A percentile compares a stretch with the other conserved stretches of the same genome.
phyloP scores from a whole-genome alignment of 768 basidiomycete genomes.

The Trametes gibbosa region DNA sequence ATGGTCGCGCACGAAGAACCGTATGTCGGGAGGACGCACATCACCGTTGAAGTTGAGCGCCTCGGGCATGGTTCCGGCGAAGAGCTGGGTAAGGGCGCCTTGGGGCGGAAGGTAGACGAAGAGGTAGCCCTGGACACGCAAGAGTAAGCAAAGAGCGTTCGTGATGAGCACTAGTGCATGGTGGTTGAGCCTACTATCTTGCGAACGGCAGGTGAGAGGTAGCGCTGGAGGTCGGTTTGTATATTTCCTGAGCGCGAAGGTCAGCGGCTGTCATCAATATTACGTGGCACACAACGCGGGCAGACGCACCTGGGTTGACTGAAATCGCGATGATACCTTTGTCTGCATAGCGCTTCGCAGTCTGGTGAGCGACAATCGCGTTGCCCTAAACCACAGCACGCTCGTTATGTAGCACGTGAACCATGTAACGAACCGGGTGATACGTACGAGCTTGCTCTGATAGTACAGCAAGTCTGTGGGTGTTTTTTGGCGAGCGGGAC shows the following conservation, averaged over 20 bases:
- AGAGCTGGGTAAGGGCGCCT: constrained; percentile 33
- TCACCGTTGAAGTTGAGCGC: constrained; percentile 39
- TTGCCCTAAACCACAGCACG: constrained; percentile 36
- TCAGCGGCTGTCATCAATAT: constrained; percentile 25
- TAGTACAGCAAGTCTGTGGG: constrained; percentile 21
- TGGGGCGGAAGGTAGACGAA: constrained; percentile 29
- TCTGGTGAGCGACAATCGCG: constrained; percentile 43
- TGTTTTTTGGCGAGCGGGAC: constrained; percentile 21
- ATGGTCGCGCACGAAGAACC: not conserved
- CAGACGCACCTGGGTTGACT: constrained; percentile 43
- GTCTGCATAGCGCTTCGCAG: constrained; percentile 45
- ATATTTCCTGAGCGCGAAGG: constrained; percentile 18
- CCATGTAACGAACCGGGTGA: not conserved
- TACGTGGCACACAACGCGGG: too few species aligned
- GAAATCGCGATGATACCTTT: constrained; percentile 43
- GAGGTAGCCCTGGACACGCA: constrained; percentile 9
- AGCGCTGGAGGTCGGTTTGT: constrained; percentile 15
- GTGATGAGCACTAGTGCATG: too few species aligned
- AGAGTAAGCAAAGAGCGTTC: not conserved
- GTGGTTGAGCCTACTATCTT: constrained; percentile 1
- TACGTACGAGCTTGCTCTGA: constrained; percentile 47
- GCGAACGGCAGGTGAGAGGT: not conserved
- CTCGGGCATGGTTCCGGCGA: constrained; percentile 38
- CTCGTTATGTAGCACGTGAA: not conserved
- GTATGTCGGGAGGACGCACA: constrained; percentile 26